Conservation (phyloP, 345 rosid genomes). For the Hirschfeldia incana region DNA sequence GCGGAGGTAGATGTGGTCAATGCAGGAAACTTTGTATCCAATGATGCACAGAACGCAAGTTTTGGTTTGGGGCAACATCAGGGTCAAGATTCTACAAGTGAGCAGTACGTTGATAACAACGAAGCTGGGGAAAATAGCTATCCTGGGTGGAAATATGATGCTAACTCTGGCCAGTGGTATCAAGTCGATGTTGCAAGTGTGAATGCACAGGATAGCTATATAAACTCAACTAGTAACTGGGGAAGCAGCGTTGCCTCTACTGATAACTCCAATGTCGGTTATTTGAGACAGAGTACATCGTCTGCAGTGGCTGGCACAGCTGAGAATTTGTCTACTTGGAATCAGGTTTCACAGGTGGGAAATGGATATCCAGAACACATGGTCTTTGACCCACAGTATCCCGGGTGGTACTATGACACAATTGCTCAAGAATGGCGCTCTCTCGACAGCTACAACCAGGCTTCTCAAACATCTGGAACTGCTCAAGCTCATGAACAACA, state of each 20-base stretch:
- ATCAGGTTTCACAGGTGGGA: conserved; percentile 61
- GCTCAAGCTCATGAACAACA: conserved; percentile 51
- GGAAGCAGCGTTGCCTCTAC: conserved; percentile 41
- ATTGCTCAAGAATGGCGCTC: conserved; percentile 73
- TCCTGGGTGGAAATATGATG: conserved; percentile 91
- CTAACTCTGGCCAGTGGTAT: conserved; percentile 79
- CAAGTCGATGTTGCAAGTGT: conserved; percentile 49
- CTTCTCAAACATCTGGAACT: conserved; percentile 45
- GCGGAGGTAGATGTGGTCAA: conserved; percentile 37
- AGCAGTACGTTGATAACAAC: conserved; percentile 52
- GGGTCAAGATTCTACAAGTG: conserved; percentile 43
- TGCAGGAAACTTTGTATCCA: conserved; percentile 24
- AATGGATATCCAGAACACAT: conserved; percentile 89
- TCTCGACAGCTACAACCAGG: conserved; percentile 66
- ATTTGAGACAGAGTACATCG: conserved; percentile 63
- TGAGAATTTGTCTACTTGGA: conserved; percentile 63
- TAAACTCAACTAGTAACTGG: conserved; percentile 46
- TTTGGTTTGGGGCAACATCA: conserved; percentile 27
- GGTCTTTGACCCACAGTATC: conserved; percentile 85
- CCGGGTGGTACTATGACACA: conserved; percentile 93
- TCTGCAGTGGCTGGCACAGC: conserved; percentile 55
- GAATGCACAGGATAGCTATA: conserved; percentile 43
- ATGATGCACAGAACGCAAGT: conserved; percentile 29
- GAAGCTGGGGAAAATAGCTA: conserved; percentile 77
- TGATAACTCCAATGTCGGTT: conserved; percentile 54